Evolutionary conservation across 1,284 basidiomycete species (phyloP), one percentile per base, ranked within the genome.

Genomic region (Kalmanozyma brasiliensis): DNA sequence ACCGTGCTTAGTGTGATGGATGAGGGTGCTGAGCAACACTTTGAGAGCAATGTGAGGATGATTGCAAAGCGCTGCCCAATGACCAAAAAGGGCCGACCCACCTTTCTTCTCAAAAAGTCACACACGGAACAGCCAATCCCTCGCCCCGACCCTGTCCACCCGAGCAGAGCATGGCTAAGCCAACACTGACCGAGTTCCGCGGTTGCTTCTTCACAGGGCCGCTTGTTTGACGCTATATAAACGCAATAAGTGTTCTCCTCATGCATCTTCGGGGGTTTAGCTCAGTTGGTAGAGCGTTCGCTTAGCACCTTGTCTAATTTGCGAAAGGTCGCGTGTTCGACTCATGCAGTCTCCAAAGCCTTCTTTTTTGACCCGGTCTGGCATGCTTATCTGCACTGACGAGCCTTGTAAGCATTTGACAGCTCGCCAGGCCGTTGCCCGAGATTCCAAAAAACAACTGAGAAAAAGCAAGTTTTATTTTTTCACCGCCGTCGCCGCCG

Each of bases 271-370:
- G 66, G 67, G 67, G 67, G 51, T 64, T 70, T 70, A 70, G 67
- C 67, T 70, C 67, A 70, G 67, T 70, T 64, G 67, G 67, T 70
- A 70, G 67, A 70, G 67, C 67, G 61, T 65, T 70, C 67, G 67
- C 67, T 65, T 70, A 64, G 66, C 66, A 69, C 53, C 32, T 55
- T 49, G 56, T 32, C 60, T 63, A 63, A 63, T 1, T 29, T 70
- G 67, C 61, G 67, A 70, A 70, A 64, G 60, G 67, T 65, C 67
- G 67, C 67, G 67, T 70, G 67, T 70, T 70, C 67, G 67, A 70
- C 60, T 70, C 67, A 70, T 70, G 67, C 67, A 70, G 67, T 70
- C 67, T 70, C 67, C 67, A 70, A 8, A 20, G 8, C 22, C 41
- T 23, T 36, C 22, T 35, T 52, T 57, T 43, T 51, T 26, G 35